Evolutionary conservation across 805 yeast species (phyloP).

Genomic region (Saccharomycopsis sp.): DNA sequence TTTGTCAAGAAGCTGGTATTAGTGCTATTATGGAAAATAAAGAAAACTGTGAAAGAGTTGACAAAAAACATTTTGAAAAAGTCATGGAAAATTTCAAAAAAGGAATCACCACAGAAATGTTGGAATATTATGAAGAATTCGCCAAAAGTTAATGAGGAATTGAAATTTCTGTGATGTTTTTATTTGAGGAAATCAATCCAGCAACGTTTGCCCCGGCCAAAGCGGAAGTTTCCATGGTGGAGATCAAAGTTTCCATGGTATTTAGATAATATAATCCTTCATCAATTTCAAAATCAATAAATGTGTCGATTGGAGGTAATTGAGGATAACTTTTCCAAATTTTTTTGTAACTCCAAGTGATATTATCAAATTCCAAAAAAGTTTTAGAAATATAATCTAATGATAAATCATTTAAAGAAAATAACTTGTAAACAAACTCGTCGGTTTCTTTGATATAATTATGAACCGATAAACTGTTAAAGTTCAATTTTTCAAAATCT

Average conservation of each 20-base stretch:
- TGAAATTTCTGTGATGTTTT: conserved; percentile 20
- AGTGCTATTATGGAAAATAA: conserved; percentile 81
- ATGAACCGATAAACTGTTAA: conserved; percentile 27
- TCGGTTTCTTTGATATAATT: conserved; percentile 22
- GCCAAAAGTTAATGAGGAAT: neutral
- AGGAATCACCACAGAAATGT: conserved; percentile 82
- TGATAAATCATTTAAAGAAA: conserved; percentile 24
- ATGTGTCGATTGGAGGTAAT: conserved; percentile 24
- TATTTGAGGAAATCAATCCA: conserved; percentile 27
- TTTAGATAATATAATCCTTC: conserved; percentile 33
- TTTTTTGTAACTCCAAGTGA: conserved; percentile 25
- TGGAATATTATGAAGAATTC: conserved; percentile 52
- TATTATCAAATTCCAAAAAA: conserved; percentile 7
- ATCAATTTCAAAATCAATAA: conserved; percentile 25
- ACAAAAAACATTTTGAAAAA: conserved; percentile 55
- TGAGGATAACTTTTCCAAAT: conserved; percentile 37
- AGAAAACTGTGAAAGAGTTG: conserved; percentile 41
- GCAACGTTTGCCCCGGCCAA: conserved; percentile 42
- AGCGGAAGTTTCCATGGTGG: conserved; percentile 44
- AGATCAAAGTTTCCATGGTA: conserved; percentile 35
- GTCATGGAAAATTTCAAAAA: conserved; percentile 61
- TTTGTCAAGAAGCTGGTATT: conserved; percentile 93
- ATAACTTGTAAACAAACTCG: conserved; percentile 33
- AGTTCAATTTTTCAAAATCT: conserved; percentile 20
- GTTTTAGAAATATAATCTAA: neutral